Conservation (phyloP, 345 rosid genomes). For the Camelina neglecta region DNA sequence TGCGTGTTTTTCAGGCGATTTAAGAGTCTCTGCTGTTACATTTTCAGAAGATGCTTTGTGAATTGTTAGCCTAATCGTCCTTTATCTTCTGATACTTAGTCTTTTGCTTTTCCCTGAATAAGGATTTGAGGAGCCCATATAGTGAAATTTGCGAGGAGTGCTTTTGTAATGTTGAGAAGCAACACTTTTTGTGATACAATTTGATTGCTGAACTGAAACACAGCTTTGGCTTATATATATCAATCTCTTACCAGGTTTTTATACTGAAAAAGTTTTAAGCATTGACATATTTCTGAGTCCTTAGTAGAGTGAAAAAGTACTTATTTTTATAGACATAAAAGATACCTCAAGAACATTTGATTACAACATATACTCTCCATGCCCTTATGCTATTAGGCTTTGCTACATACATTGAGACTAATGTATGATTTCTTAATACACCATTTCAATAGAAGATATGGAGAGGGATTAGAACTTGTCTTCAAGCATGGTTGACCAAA, state of each 20-base stretch:
- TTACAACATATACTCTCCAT: conserved; percentile 25
- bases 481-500: conserved; percentile 59
- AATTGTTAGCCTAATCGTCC: conserved; percentile 36
- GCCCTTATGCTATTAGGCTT: conserved; percentile 11
- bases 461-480: conserved; percentile 43
- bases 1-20: conserved; percentile 42
- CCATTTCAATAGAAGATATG: conserved; percentile 20
- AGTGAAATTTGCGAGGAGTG: conserved; percentile 34
- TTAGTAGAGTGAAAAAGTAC: conserved; percentile 8
- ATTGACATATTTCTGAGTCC: background rate
- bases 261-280: background rate
- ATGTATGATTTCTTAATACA: conserved; percentile 32
- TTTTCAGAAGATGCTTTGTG: conserved; percentile 38
- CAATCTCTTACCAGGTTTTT: background rate
- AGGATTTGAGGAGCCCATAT: conserved; percentile 32
- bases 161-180: conserved; percentile 34
- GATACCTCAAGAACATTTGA: background rate
- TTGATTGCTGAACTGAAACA: conserved; percentile 25
- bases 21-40: conserved; percentile 36
- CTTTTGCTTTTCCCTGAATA: conserved; percentile 27
- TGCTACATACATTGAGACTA: conserved; percentile 34
- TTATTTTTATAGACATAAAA: conserved; percentile 16
- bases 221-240: conserved; percentile 29
- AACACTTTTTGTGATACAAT: conserved; percentile 36
- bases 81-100: conserved; percentile 20